phyloP scores from a whole-genome alignment of 2,329 filamentous ascomycete genomes.

The Aspergillus terreus region DNA sequence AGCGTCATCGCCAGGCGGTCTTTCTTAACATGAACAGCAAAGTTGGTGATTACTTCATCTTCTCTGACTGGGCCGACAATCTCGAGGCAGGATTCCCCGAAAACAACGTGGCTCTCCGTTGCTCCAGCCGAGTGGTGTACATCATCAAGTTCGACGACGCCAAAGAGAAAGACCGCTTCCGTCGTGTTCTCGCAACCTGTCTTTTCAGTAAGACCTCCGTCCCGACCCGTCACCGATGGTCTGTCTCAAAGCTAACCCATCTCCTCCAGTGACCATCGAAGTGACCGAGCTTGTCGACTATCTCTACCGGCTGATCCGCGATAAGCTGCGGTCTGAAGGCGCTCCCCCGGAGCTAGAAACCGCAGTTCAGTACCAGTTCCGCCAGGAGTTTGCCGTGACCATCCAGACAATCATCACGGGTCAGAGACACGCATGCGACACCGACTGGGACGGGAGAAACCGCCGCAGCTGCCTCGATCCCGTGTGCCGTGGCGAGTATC shows the following conservation, averaged over 20 bases:
- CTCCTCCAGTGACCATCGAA: conserved; percentile 22
- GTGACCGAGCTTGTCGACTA: conserved; percentile 23
- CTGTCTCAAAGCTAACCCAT: too few relatives aligned
- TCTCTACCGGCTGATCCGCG: conserved; percentile 33
- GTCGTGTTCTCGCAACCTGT: conserved; percentile 29
- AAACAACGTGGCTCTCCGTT: conserved; percentile 14
- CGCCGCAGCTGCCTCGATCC: conserved; percentile 23
- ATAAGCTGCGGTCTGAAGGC: conserved; percentile 20
- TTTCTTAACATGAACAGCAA: conserved; percentile 22
- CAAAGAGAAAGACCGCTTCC: conserved; percentile 30
- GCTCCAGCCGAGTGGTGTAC: conserved; percentile 18
- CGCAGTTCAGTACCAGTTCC: conserved; percentile 23
- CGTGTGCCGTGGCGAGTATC: conserved; percentile 22
- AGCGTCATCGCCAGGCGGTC: conserved; percentile 35
- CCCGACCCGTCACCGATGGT: background rate
- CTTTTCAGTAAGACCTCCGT: conserved; percentile 24
- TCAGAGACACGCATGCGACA: conserved; percentile 28
- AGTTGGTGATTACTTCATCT: conserved; percentile 35
- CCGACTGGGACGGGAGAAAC: conserved; percentile 29
- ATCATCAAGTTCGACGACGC: conserved; percentile 22
- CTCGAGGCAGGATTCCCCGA: conserved; percentile 9
- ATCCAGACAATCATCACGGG: conserved; percentile 15
- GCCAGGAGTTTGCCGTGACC: conserved; percentile 18
- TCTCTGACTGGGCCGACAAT: conserved; percentile 24
- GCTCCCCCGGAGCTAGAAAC: conserved; percentile 13